Percentiles rank a stretch among this genome's conserved stretches.
Conservation (phyloP, 768 basidiomycete genomes). For the Podaxis sp. region DNA sequence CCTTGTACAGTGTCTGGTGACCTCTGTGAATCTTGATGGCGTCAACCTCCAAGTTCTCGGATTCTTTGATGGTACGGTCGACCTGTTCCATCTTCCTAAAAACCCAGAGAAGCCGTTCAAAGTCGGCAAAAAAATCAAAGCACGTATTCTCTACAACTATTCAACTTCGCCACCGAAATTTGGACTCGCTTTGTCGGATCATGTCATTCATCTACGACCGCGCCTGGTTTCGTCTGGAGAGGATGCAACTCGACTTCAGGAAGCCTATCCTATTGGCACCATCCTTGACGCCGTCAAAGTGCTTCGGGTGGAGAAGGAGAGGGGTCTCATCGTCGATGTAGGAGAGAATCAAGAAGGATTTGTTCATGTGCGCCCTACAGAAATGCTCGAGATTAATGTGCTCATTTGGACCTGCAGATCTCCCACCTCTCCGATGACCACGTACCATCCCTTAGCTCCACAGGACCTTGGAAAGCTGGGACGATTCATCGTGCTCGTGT, state of each 20-base stretch:
- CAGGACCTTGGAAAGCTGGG: slow-evolving; percentile 78
- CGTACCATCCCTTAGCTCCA: slow-evolving; percentile 72
- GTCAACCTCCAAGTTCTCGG: slow-evolving; percentile 88
- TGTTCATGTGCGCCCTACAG: slow-evolving; percentile 66
- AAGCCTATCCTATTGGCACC: slow-evolving; percentile 72
- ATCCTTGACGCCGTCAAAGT: slow-evolving; percentile 75
- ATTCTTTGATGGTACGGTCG: slow-evolving; percentile 89
- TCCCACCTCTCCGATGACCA: slow-evolving; percentile 93
- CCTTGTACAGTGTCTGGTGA: slow-evolving; percentile 81
- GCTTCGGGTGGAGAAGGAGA: slow-evolving; percentile 71
- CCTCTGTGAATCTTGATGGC: slow-evolving; percentile 69
- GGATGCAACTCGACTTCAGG: slow-evolving; percentile 36
- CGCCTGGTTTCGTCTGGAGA: slow-evolving; percentile 32
- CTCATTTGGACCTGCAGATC: slow-evolving; percentile 54
- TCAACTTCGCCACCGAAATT: slow-evolving; percentile 78
- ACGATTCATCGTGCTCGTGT: slow-evolving; percentile 85
- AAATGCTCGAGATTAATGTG: slow-evolving; percentile 10
- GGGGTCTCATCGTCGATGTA: slow-evolving; percentile 75
- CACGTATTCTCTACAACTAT: slow-evolving; percentile 81
- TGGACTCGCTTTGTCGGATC: slow-evolving; percentile 73
- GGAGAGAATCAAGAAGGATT: slow-evolving; percentile 71
- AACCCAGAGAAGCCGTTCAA: slow-evolving; percentile 47
- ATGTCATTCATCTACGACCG: slow-evolving; percentile 58
- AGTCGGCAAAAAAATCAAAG: slow-evolving; percentile 76
- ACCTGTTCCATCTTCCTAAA: slow-evolving; percentile 70